These are phyloP conservation scores for Amoeboaphelidium occidentale DNA, from an alignment of 371 early-diverging fungal genomes.

Conservation along the genomic window DNA sequence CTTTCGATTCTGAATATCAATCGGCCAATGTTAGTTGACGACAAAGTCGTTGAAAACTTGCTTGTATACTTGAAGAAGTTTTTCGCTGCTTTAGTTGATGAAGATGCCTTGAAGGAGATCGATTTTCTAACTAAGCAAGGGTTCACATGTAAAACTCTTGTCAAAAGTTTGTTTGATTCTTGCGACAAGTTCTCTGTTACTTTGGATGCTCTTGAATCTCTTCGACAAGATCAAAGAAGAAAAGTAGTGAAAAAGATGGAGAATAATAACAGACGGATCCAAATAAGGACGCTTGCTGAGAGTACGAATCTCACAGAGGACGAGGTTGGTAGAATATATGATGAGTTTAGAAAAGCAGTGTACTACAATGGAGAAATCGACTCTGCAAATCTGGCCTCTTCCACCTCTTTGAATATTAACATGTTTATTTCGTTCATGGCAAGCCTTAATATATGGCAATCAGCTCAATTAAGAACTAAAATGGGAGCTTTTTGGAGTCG, in stretches of 20 bases:
- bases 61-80: neutral
- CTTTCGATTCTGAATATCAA: conserved; percentile 29
- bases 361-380: neutral
- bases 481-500: too few species aligned
- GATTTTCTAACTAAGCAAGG: neutral
- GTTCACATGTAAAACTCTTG: neutral
- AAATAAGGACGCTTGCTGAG: neutral
- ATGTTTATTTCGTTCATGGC: too few species aligned
- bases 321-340: neutral
- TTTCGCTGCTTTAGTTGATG: neutral
- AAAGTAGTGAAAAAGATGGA: neutral
- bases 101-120: neutral
- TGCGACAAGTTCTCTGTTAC: neutral
- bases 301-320: neutral
- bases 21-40: conserved; percentile 14
- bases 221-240: neutral
- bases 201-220: neutral
- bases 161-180: neutral
- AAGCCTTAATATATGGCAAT: too few species aligned
- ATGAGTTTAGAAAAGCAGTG: neutral
- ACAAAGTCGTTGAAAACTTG: conserved; percentile 25
- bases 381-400: too few species aligned
- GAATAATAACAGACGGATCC: neutral
- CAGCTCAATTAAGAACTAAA: too few species aligned
- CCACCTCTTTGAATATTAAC: too few species aligned